Conservation (phyloP, 768 basidiomycete species). For the Suillus luteus region DNA sequence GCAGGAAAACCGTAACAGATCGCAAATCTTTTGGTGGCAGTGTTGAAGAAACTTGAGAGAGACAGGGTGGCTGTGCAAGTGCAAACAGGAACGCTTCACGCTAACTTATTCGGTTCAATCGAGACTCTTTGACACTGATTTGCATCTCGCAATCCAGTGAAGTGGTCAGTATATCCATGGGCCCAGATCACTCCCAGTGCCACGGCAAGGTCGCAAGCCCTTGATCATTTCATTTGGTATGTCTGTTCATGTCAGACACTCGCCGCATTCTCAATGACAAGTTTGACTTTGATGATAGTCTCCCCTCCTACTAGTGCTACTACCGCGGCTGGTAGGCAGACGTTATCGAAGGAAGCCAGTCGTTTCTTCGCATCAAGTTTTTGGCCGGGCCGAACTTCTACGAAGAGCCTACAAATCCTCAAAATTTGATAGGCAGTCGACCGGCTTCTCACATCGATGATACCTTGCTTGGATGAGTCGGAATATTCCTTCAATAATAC, state of each 20-base stretch:
- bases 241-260: not conserved
- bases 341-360: not conserved
- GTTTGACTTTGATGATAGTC: not conserved
- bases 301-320: not conserved
- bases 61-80: slow-evolving; percentile 1
- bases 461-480: not conserved
- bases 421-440: not conserved
- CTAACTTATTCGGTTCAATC: not conserved
- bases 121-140: not conserved
- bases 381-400: not conserved
- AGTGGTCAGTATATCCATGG: not conserved
- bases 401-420: not conserved
- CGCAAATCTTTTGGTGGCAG: slow-evolving; percentile 1
- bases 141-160: not conserved
- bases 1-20: not conserved
- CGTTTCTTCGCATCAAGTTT: not conserved
- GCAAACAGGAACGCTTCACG: not conserved
- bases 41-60: not conserved
- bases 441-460: not conserved
- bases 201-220: not conserved
- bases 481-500: not conserved
- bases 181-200: not conserved
- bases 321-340: not conserved
- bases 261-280: not conserved
- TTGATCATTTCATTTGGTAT: not conserved